A percentile compares a stretch with the other conserved stretches of the same genome.
Evolutionary conservation across 768 basidiomycete species (phyloP).

Genomic region (Candolleomyces aberdarensis): DNA sequence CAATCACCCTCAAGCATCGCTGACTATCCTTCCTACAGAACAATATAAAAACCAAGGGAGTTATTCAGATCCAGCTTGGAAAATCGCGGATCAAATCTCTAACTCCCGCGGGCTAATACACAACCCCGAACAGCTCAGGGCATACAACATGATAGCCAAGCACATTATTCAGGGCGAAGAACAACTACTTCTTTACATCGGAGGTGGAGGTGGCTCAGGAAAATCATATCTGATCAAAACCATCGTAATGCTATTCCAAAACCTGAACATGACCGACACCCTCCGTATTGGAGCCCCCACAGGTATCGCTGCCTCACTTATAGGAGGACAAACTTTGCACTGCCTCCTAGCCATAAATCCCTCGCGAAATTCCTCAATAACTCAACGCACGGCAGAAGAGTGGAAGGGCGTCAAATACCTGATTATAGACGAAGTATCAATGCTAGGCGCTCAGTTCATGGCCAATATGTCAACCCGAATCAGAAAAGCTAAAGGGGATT

Average conservation of each 20-base stretch:
- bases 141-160: conserved; percentile 7
- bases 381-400: not conserved
- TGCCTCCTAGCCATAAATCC: conserved; percentile 17
- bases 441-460: conserved; percentile 15
- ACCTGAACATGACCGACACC: conserved; percentile 1
- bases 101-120: not conserved
- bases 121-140: not conserved
- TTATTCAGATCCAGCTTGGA: not conserved
- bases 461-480: conserved; percentile 18
- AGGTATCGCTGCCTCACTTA: conserved; percentile 24
- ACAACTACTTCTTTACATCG: conserved; percentile 23
- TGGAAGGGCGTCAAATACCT: conserved; percentile 18
- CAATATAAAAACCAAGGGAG: not conserved
- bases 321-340: conserved; percentile 27
- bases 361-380: not conserved
- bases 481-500: conserved; percentile 16
- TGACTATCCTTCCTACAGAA: too few species aligned
- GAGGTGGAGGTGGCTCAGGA: conserved; percentile 25
- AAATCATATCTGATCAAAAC: conserved; percentile 25
- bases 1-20: too few species aligned
- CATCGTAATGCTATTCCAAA: conserved; percentile 16
- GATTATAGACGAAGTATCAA: conserved; percentile 20
- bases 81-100: not conserved
- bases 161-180: conserved; percentile 5
- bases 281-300: conserved; percentile 23